Evolutionary conservation across 106 monocot genomes (phyloP).

Genomic region (Xerophyta viscosa): DNA sequence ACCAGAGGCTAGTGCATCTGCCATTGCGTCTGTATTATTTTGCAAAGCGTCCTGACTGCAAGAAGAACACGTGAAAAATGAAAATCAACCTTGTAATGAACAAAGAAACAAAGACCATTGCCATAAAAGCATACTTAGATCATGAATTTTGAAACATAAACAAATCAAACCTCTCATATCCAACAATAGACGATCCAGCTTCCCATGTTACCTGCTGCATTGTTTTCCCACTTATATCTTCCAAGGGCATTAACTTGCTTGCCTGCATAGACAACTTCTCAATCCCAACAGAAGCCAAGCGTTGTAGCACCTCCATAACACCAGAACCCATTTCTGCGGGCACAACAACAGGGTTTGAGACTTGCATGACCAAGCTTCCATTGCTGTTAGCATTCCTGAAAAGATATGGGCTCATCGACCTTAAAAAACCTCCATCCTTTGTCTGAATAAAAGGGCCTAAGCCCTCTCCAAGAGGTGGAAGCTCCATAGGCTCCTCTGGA

Average conservation of each 20-base stretch:
- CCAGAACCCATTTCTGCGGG: conserved; percentile 97
- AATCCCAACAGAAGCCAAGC: conserved; percentile 78
- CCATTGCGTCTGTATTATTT: conserved; percentile 4
- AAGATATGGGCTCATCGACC: conserved; percentile 78
- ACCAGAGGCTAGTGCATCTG: conserved; percentile 1
- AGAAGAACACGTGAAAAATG: no score
- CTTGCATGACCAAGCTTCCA: conserved; percentile 86
- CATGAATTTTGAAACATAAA: no score
- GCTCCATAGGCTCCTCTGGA: conserved; percentile 42
- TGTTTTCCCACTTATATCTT: conserved; percentile 79
- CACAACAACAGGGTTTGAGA: conserved; percentile 80
- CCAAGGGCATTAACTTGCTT: conserved; percentile 91
- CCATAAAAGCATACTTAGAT: no score
- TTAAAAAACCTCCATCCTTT: conserved; percentile 80
- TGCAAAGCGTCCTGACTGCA: conserved; percentile 29
- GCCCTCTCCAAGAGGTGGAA: conserved; percentile 65
- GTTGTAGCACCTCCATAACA: conserved; percentile 73
- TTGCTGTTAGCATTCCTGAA: conserved; percentile 73
- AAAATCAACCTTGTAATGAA: no score
- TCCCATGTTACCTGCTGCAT: conserved; percentile 90
- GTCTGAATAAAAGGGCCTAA: conserved; percentile 83
- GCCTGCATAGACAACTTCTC: conserved; percentile 89
- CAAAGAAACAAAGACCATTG: no score
- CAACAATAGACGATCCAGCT: conserved; percentile 36
- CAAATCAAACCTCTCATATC: conserved; percentile 51